phyloP scores from a whole-genome alignment of 2,329 filamentous ascomycete species.

The Apiospora saccharicola region DNA sequence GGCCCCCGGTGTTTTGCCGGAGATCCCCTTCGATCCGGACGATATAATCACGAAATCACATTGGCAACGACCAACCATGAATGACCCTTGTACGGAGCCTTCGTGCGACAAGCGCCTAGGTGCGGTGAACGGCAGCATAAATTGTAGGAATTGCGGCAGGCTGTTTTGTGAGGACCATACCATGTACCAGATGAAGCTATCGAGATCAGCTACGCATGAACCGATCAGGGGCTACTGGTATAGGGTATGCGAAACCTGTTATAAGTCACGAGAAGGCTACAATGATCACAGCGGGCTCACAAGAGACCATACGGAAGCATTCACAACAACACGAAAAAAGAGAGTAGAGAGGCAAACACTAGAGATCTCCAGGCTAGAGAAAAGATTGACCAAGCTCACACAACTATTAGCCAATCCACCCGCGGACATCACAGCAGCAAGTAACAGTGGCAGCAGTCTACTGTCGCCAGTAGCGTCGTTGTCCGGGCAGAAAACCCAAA shows the following conservation, averaged over 20 bases:
- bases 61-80: constrained; percentile 80
- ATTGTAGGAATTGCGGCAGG: constrained; percentile 91
- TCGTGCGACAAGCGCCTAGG: constrained; percentile 83
- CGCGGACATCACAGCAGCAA: constrained; percentile 64
- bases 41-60: constrained; percentile 87
- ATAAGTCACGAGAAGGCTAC: constrained; percentile 94
- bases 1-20: constrained; percentile 45
- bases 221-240: constrained; percentile 92
- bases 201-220: constrained; percentile 86
- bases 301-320: constrained; percentile 75
- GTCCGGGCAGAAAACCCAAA: constrained; percentile 74
- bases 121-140: constrained; percentile 81
- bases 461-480: constrained; percentile 68
- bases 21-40: constrained; percentile 74
- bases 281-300: constrained; percentile 82
- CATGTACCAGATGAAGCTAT: constrained; percentile 99
- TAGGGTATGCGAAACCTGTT: constrained; percentile 97
- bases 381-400: constrained; percentile 88
- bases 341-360: constrained; percentile 85
- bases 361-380: constrained; percentile 89
- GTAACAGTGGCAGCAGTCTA: constrained; percentile 59
- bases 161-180: constrained; percentile 98
- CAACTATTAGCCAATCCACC: constrained; percentile 80
- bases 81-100: constrained; percentile 87
- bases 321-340: constrained; percentile 74